phyloP scores from a whole-genome alignment of 2,329 filamentous ascomycete species.

The Blastomyces percursus region DNA sequence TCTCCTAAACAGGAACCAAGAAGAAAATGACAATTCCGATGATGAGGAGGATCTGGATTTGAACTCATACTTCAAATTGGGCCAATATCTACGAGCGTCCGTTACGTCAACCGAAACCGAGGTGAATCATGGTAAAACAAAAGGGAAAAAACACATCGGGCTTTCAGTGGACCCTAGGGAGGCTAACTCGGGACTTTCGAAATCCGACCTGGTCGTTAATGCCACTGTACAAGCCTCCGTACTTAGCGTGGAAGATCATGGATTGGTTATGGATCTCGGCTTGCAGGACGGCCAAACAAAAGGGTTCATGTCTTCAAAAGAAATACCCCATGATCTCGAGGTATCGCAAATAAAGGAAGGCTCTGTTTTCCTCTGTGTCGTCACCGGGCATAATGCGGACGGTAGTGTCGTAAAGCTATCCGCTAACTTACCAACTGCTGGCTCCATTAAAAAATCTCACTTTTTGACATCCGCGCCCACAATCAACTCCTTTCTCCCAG shows the following conservation, averaged over 20 bases:
- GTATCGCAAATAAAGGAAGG: constrained; percentile 67
- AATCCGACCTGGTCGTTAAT: constrained; percentile 63
- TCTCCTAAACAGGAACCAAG: constrained; percentile 47
- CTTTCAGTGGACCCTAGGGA: constrained; percentile 70
- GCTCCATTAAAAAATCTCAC: constrained; percentile 54
- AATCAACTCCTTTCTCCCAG: constrained; percentile 81
- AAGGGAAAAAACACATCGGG: constrained; percentile 71
- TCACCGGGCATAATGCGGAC: constrained; percentile 61
- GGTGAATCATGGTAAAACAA: constrained; percentile 40
- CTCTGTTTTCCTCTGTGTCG: constrained; percentile 70
- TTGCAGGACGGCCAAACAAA: constrained; percentile 52
- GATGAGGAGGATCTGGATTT: constrained; percentile 56
- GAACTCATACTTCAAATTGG: constrained; percentile 62
- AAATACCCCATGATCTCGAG: constrained; percentile 57
- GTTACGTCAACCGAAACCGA: constrained; percentile 66
- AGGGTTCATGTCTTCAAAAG: constrained; percentile 77
- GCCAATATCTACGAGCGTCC: constrained; percentile 78
- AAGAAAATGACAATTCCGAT: constrained; percentile 42
- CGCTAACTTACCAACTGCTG: constrained; percentile 57
- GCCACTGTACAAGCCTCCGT: constrained; percentile 78
- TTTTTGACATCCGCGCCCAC: constrained; percentile 67
- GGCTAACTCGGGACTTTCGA: constrained; percentile 63
- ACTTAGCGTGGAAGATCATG: constrained; percentile 87
- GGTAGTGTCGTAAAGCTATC: constrained; percentile 82
- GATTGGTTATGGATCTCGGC: constrained; percentile 84